Base-by-base conservation (phyloP, 495 filamentous ascomycete species). In the Penicillium paradoxum region DNA sequence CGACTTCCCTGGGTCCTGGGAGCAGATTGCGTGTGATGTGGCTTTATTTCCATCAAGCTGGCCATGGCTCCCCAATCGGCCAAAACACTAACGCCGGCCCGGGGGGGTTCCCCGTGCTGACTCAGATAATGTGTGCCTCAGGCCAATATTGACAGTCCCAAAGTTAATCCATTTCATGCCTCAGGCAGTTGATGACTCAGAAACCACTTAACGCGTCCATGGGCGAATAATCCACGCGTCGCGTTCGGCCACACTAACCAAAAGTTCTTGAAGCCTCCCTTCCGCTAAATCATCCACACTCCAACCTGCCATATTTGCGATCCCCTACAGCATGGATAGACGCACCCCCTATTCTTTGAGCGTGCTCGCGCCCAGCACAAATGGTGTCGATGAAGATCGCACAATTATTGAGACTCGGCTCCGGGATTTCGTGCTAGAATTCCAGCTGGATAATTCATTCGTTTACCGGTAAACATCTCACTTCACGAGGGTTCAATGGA, bases 391-490 rank as follows among this genome's bases (percentile, higher is more conserved):
- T 79, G 75, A 85, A 42, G 79, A 79, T 34, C 73, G 79, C 32
- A 74, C 71, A 9, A 70, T 77, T 49, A 76, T 79, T 21, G 82
- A 85, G 58, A 69, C 74, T 44, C 72, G 74, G 44, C 67, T 87
- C 22, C 70, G 81, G 22, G 78, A 90, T 51, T 99, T 99, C 69
- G 85, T 99, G 55, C 81, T 96, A 30, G 89, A 96, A 59, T 99
- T 97, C 67, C 85, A 93, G 59, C 81, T 97, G 45, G 93, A 97
- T 70, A 96, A 96, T 76, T 83, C 85, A 58, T 99, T 95, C 71
- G 87, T 97, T 60, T 99, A 99, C 78, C 83, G 91, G 91, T 91
- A 73, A 51, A 60, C 30, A 49, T 25, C 51, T 39, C 39, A 42
- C 54, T 34, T 45, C 51, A 50, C 45, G 1, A 25, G 10, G 8